Evolutionary conservation across 2,329 filamentous ascomycete species (phyloP).

Genomic region (Xylaria sp.): DNA sequence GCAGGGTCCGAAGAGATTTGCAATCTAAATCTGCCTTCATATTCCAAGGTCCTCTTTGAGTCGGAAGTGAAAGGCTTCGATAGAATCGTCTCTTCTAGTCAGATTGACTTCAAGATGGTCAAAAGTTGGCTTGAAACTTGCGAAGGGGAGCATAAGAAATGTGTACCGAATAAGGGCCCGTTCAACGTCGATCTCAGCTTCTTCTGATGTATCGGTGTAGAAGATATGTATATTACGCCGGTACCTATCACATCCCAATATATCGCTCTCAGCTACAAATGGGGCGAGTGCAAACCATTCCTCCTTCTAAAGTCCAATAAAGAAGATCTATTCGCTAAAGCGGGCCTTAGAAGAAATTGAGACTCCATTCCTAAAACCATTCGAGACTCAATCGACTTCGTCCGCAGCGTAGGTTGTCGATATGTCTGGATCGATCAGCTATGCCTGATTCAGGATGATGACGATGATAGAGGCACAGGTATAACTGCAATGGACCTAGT

Average conservation of each 20-base stretch:
- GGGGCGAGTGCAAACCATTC: conserved; percentile 37
- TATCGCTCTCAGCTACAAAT: conserved; percentile 40
- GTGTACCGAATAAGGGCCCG: conserved; percentile 30
- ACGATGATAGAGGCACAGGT: conserved; percentile 32
- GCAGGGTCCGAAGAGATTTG: conserved; percentile 25
- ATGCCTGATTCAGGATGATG: conserved; percentile 41
- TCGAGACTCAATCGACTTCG: conserved; percentile 39
- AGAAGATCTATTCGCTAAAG: conserved; percentile 37
- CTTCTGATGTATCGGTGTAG: conserved; percentile 40
- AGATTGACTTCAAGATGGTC: conserved; percentile 38
- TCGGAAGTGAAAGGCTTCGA: conserved; percentile 38
- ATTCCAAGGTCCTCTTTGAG: conserved; percentile 34
- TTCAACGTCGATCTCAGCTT: conserved; percentile 39
- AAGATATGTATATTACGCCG: conserved; percentile 37
- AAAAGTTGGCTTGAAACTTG: conserved; percentile 37
- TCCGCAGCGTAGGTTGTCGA: conserved; percentile 33
- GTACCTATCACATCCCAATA: conserved; percentile 38
- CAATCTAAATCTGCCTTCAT: conserved; percentile 38
- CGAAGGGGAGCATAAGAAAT: conserved; percentile 32
- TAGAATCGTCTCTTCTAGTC: conserved; percentile 20
- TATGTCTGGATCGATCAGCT: conserved; percentile 41
- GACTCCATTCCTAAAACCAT: conserved; percentile 37
- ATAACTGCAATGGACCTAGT: conserved; percentile 41
- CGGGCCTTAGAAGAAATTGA: conserved; percentile 37
- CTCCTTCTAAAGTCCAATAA: conserved; percentile 38